Evolutionary conservation across 306 rosid genomes (phyloP).

Genomic region (Ormosia emarginata): DNA sequence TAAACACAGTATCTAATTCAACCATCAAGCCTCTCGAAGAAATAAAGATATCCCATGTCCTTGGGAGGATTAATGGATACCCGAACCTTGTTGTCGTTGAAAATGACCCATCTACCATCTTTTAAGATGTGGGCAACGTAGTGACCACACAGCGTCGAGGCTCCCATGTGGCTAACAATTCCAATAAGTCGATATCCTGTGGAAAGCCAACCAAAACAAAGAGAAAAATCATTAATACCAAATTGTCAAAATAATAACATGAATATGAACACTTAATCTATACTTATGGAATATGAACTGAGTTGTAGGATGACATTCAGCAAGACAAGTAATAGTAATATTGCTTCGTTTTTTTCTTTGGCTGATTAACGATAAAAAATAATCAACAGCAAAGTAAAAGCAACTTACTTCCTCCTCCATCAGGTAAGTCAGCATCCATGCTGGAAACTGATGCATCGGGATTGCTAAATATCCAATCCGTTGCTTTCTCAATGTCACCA

Average conservation of each 20-base stretch:
- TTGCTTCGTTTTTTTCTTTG: not conserved
- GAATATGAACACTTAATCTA: not conserved
- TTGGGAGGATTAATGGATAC: slow-evolving; percentile 89
- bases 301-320: not conserved
- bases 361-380: not conserved
- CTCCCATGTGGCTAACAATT: slow-evolving; percentile 91
- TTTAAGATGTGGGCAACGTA: slow-evolving; percentile 88
- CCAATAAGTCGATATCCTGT: slow-evolving; percentile 83
- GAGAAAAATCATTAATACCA: not conserved
- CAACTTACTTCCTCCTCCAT: slow-evolving; percentile 95
- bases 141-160: slow-evolving; percentile 95
- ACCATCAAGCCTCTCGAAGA: slow-evolving; percentile 67
- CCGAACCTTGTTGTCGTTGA: slow-evolving; percentile 85
- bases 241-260: not conserved
- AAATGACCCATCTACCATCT: slow-evolving; percentile 94
- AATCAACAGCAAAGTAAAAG: not conserved
- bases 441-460: slow-evolving; percentile 65
- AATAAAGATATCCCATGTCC: slow-evolving; percentile 95
- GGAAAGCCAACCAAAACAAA: slow-evolving; percentile 33
- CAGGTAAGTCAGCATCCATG: slow-evolving; percentile 70
- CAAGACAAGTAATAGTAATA: not conserved
- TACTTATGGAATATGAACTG: too few relatives aligned
- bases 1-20: slow-evolving; percentile 8
- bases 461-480: slow-evolving; percentile 96
- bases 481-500: slow-evolving; percentile 94